Evolutionary conservation across 2,329 filamentous ascomycete species (phyloP).

Genomic region (Trichoderma guizhouense): DNA sequence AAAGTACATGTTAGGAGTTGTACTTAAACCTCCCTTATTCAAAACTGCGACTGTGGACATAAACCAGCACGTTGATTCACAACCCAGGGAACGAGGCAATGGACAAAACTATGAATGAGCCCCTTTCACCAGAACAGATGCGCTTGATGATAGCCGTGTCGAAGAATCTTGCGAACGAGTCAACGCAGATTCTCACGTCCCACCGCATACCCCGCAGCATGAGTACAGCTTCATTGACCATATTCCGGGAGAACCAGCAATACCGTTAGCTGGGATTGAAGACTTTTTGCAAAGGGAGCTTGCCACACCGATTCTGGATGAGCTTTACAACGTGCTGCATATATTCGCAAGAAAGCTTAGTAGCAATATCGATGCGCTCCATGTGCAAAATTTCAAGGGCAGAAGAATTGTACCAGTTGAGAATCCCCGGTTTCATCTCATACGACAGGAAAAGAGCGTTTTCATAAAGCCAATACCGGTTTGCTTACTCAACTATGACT

Average conservation of each 20-base stretch:
- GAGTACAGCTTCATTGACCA: neutral
- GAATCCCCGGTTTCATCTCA: neutral
- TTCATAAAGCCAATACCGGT: neutral
- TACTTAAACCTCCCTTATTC: too few relatives aligned
- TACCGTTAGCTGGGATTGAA: neutral
- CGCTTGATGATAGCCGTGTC: neutral
- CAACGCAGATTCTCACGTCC: neutral
- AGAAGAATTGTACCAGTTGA: neutral
- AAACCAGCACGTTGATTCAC: neutral
- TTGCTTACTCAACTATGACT: neutral
- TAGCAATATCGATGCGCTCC: neutral
- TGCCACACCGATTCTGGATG: neutral
- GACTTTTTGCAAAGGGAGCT: neutral
- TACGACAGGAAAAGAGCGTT: neutral
- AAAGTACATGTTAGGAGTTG: too few relatives aligned
- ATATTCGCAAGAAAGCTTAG: neutral
- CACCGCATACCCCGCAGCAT: neutral
- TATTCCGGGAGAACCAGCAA: neutral
- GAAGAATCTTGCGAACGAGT: neutral
- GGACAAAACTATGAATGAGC: neutral
- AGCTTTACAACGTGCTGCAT: neutral
- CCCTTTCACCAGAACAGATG: neutral
- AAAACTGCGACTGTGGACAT: neutral
- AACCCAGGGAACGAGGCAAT: neutral
- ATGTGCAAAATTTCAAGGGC: neutral